Conservation (phyloP, 2,329 filamentous ascomycete species). For the Triangularia verruculosa region DNA sequence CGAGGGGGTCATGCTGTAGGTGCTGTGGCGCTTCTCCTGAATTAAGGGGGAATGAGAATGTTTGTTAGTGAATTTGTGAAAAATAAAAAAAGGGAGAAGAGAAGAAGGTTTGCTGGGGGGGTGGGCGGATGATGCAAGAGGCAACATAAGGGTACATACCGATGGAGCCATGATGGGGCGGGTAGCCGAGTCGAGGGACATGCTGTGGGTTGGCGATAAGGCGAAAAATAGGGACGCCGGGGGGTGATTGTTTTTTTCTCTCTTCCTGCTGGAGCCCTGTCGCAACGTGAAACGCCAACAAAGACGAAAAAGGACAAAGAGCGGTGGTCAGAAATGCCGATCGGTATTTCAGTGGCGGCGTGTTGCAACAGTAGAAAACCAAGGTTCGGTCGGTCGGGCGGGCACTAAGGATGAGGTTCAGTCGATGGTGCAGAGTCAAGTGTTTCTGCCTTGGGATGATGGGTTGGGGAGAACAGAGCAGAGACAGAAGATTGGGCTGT, state of each 20-base stretch:
- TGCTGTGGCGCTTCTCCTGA: conserved; percentile 56
- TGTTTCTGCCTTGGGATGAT: conserved; percentile 1
- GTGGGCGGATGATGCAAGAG: background rate
- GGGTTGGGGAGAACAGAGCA: background rate
- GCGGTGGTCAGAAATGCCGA: conserved; percentile 5
- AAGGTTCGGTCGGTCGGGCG: background rate
- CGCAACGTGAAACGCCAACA: conserved; percentile 12
- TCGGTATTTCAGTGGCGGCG: background rate
- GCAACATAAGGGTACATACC: conserved; percentile 42
- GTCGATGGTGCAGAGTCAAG: conserved; percentile 1
- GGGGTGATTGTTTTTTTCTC: conserved; percentile 1
- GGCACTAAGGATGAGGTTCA: background rate
- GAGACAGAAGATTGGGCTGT: background rate
- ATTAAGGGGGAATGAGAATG: conserved; percentile 2
- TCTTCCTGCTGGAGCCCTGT: conserved; percentile 10
- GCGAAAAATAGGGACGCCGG: background rate
- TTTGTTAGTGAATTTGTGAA: too few relatives aligned
- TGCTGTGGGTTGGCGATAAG: conserved; percentile 32
- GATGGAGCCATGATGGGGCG: conserved; percentile 63
- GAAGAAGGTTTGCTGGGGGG: background rate
- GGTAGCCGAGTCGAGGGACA: conserved; percentile 58
- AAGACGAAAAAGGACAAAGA: conserved; percentile 9
- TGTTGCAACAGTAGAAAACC: background rate
- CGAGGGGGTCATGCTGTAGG: conserved; percentile 58
- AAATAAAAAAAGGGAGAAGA: too few relatives aligned